Evolutionary conservation across 2,329 filamentous ascomycete genomes (phyloP).

Genomic region (Aureobasidium sp.): DNA sequence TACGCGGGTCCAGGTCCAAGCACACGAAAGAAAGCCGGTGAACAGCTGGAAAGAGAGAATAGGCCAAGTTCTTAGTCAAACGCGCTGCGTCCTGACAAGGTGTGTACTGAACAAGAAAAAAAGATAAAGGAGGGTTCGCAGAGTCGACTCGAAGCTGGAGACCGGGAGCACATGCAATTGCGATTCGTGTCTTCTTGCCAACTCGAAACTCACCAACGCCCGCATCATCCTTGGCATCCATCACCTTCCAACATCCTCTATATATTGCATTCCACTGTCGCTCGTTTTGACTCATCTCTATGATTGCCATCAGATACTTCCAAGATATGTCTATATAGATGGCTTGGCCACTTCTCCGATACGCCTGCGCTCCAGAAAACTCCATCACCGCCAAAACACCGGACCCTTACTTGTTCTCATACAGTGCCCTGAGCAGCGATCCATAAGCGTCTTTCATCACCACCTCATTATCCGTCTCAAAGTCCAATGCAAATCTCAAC

Average conservation of each 20-base stretch:
- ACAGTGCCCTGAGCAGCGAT: not conserved
- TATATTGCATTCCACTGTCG: not conserved
- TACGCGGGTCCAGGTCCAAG: not conserved
- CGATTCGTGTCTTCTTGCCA: slow-evolving; percentile 11
- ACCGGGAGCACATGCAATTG: slow-evolving; percentile 6
- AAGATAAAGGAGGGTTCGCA: not conserved
- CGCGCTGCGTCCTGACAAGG: slow-evolving; percentile 2
- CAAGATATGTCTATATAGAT: not conserved
- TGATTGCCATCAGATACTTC: not conserved
- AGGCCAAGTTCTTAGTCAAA: not conserved
- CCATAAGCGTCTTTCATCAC: not conserved
- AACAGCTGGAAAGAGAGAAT: not conserved
- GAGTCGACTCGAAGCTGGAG: not conserved
- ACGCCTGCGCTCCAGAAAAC: not conserved
- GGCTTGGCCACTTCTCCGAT: not conserved
- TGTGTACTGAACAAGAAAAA: not conserved
- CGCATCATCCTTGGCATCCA: slow-evolving; percentile 1
- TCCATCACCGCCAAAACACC: not conserved
- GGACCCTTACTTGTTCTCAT: not conserved
- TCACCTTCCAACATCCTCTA: not conserved
- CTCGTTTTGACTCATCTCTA: not conserved
- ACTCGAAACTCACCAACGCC: not conserved
- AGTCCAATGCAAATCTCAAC: not conserved
- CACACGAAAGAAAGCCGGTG: not conserved
- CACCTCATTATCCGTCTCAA: slow-evolving; percentile 3